Base-by-base conservation (phyloP, 495 filamentous ascomycete species). In the Saxophila tyrrhenica region DNA sequence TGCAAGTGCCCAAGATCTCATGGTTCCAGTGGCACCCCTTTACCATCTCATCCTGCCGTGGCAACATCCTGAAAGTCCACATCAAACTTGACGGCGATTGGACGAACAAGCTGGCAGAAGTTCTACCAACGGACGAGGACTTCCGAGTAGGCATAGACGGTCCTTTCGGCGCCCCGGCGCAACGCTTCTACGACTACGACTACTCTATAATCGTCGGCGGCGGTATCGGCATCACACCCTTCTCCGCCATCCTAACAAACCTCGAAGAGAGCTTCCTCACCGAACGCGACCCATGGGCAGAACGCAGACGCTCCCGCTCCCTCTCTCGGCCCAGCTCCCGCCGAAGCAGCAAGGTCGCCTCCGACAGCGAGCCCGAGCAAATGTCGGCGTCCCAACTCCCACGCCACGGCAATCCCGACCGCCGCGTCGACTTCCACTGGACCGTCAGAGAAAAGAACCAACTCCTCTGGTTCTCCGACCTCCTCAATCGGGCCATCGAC, bases 341-440 rank as follows among this genome's bases (percentile, higher is more conserved):
- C 5, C 21, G 24, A 17, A 32, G 13, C 47, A 49, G 47, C 47
- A 25, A 23, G 32, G n/a, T 17, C 1, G 19, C 21, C 2, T 39
- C 20, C 35, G 9, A 48, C 53, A 22, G 55, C 50, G 10, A 59
- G 25, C 20, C 49, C 21, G 58, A 59, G 32, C 16, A 50, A 15
- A 39, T 8, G 35, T 25, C 25, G n/a, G 25, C 29, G 39, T 39
- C 29, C 39, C n/a, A 44, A 23, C 20, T 44, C 16, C 41, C 41
- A 44, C 13, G 42, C 21, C 22, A 53, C 20, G 43, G 57, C 19
- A 29, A 21, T 22, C 20, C 39, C 20, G 62, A 66, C 46, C 62
- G 69, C 7, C 62, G 69, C 17, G 63, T 72, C 20, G 69, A 72
- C 48, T 70, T 72, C 57, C 67, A 71, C 61, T 72, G 69, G 69